Evolutionary conservation across 257 asterid genomes (phyloP).

Genomic region (Ajuga chamaepitys): DNA sequence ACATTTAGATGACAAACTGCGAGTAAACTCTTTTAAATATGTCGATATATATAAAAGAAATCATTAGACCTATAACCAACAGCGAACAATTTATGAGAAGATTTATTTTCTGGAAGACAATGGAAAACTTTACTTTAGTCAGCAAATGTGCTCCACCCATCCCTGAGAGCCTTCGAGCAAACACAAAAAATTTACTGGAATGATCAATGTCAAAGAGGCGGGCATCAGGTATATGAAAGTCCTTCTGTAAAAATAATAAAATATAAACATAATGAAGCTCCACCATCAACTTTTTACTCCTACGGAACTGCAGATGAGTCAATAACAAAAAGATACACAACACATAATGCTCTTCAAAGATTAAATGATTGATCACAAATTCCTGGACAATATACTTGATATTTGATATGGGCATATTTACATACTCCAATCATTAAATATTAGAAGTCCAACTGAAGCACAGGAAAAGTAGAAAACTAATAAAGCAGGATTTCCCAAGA

Average conservation of each 20-base stretch:
- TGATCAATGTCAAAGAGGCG: conserved; percentile 77
- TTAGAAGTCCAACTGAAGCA: background rate
- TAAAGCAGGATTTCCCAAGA: background rate
- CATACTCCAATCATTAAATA: background rate
- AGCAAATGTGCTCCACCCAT: conserved; percentile 58
- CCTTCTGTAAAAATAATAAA: conserved; percentile 38
- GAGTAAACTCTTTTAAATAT: background rate
- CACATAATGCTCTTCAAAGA: background rate
- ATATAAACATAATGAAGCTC: background rate
- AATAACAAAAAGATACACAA: conserved; percentile 1
- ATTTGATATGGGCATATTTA: background rate
- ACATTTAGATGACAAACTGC: background rate
- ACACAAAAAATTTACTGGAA: conserved; percentile 36
- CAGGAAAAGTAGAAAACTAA: background rate
- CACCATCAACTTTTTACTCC: background rate
- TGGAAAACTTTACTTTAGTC: conserved; percentile 64
- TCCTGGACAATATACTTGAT: background rate
- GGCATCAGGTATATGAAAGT: conserved; percentile 65
- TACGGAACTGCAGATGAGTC: background rate
- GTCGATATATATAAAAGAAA: background rate
- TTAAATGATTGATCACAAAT: background rate
- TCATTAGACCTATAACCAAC: background rate
- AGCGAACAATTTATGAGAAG: background rate
- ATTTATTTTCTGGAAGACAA: conserved; percentile 10
- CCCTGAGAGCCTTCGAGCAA: conserved; percentile 72